Evolutionary conservation across 2,329 filamentous ascomycete genomes (phyloP).

Genomic region (Diaporthe batatas): DNA sequence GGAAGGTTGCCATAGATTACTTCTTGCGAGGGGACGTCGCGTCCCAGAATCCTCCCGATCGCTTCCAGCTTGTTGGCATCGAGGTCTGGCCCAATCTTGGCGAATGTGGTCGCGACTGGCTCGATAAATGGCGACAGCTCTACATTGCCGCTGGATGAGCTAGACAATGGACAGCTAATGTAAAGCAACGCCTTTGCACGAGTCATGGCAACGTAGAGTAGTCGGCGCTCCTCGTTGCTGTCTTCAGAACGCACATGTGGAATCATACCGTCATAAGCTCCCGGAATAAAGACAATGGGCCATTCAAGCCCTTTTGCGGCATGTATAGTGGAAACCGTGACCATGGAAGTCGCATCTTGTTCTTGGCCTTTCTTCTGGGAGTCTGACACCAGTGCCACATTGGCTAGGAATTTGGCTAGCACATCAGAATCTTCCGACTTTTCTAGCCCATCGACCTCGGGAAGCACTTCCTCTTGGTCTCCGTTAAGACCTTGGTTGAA

Average conservation of each 20-base stretch:
- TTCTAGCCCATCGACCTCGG: slow-evolving; percentile 78
- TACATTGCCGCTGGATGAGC: slow-evolving; percentile 67
- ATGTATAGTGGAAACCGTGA: slow-evolving; percentile 97
- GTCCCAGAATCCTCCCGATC: slow-evolving; percentile 78
- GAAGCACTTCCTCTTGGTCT: slow-evolving; percentile 67
- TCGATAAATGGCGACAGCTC: slow-evolving; percentile 81
- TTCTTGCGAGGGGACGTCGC: slow-evolving; percentile 69
- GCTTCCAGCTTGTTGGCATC: slow-evolving; percentile 71
- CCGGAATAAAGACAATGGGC: slow-evolving; percentile 94
- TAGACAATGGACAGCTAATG: slow-evolving; percentile 81
- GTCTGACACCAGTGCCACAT: slow-evolving; percentile 88
- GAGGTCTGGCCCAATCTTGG: slow-evolving; percentile 78
- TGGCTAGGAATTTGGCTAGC: slow-evolving; percentile 86
- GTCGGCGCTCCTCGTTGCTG: slow-evolving; percentile 84
- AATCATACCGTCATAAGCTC: slow-evolving; percentile 89
- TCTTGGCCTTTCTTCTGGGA: slow-evolving; percentile 74
- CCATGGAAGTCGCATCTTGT: slow-evolving; percentile 69
- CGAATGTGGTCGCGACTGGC: slow-evolving; percentile 63
- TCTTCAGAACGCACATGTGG: slow-evolving; percentile 91
- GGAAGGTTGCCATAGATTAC: slow-evolving; percentile 67
- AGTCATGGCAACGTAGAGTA: slow-evolving; percentile 98
- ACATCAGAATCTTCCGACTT: slow-evolving; percentile 75
- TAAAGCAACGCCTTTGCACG: slow-evolving; percentile 89
- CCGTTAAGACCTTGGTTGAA: slow-evolving; percentile 64
- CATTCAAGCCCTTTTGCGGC: slow-evolving; percentile 96